phyloP scores from a whole-genome alignment of 2,329 filamentous ascomycete genomes.

The Trichothecium roseum region DNA sequence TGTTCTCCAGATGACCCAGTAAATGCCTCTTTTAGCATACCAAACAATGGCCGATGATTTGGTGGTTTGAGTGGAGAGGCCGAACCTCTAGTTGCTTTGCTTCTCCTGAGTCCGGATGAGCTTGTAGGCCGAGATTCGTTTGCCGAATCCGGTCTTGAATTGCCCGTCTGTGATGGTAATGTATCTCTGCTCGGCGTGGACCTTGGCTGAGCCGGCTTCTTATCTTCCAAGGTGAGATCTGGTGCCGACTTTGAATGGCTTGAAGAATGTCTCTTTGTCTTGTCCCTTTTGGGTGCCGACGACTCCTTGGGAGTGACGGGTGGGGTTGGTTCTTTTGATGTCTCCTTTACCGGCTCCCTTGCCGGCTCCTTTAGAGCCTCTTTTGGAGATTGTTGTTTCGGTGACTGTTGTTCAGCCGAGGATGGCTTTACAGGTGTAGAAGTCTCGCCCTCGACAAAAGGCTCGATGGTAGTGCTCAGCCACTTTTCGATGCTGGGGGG shows the following conservation, averaged over 20 bases:
- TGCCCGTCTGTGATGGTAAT: too few species aligned
- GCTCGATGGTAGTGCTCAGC: constrained; percentile 52
- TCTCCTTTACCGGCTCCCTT: too few species aligned
- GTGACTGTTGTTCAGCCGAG: constrained; percentile 8
- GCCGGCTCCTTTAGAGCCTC: too few species aligned
- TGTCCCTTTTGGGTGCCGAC: not conserved
- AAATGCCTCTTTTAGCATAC: constrained; percentile 51
- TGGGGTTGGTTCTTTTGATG: too few species aligned
- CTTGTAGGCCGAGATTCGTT: too few species aligned
- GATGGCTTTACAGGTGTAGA: not conserved
- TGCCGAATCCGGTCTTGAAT: too few species aligned
- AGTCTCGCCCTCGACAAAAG: constrained; percentile 34
- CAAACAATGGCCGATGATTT: constrained; percentile 45
- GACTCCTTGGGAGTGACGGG: too few species aligned
- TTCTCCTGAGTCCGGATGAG: constrained; percentile 39
- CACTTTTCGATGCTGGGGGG: constrained; percentile 57
- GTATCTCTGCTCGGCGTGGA: constrained; percentile 1
- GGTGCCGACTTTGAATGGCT: constrained; percentile 7
- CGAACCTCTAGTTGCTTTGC: constrained; percentile 40
- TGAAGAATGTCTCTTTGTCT: constrained; percentile 13
- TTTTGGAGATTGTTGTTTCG: constrained; percentile 18
- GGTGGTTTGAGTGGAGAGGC: constrained; percentile 28
- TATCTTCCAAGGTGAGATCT: constrained; percentile 9
- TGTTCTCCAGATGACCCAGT: constrained; percentile 46
- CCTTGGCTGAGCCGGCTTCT: constrained; percentile 7